These are phyloP conservation scores for Colletotrichum sp. DNA, from an alignment of 2,329 filamentous ascomycete genomes.

Conservation along the genomic window DNA sequence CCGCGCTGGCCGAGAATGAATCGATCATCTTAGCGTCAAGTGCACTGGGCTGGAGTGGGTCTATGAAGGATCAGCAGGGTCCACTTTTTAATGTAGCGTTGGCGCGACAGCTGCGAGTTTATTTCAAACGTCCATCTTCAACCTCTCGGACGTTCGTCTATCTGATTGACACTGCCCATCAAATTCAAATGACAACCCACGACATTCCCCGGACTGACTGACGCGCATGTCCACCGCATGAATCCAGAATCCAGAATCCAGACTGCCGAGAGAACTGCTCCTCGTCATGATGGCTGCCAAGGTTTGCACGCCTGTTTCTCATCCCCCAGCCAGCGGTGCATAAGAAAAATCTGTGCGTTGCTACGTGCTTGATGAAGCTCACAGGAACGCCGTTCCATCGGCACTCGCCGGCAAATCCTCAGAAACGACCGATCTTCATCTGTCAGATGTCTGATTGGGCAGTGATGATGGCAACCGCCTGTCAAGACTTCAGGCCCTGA, in stretches of 20 bases:
- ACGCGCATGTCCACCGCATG: neutral
- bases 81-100: neutral
- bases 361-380: neutral
- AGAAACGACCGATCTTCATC: neutral
- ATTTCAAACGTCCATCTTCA: neutral
- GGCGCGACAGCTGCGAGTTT: neutral
- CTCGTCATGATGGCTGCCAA: neutral
- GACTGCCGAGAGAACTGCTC: neutral
- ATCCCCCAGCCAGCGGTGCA: neutral
- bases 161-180: neutral
- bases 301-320: neutral
- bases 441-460: neutral
- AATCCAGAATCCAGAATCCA: neutral
- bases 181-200: neutral
- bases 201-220: neutral
- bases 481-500: neutral
- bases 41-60: neutral
- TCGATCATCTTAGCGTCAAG: neutral
- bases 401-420: neutral
- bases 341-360: neutral
- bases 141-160: neutral
- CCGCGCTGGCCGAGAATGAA: neutral
- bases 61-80: neutral
- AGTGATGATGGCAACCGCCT: neutral
- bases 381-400: neutral